phyloP scores from a whole-genome alignment of 2,329 filamentous ascomycete species.

The Trichophyton mentagrophytes region DNA sequence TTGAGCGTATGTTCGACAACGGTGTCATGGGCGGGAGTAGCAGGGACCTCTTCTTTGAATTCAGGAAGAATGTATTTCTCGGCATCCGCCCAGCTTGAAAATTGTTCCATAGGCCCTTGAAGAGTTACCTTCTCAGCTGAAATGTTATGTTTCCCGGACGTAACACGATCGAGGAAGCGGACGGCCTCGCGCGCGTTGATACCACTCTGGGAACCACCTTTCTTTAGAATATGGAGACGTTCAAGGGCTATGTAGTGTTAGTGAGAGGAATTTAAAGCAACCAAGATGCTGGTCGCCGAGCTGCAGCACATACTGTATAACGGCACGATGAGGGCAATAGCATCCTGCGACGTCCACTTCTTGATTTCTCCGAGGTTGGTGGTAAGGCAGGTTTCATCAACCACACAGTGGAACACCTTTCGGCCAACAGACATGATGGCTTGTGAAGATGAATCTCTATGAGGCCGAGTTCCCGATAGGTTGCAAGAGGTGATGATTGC shows the following conservation, averaged over 20 bases:
- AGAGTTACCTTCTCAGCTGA: conserved; percentile 32
- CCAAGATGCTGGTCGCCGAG: background rate
- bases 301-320: conserved; percentile 35
- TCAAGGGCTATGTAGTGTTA: conserved; percentile 29
- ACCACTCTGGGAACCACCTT: conserved; percentile 34
- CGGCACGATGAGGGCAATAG: conserved; percentile 39
- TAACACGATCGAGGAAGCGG: conserved; percentile 40
- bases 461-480: background rate
- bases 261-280: conserved; percentile 5
- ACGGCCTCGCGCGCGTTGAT: conserved; percentile 40
- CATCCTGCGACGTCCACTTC: conserved; percentile 38
- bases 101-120: conserved; percentile 40
- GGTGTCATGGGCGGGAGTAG: conserved; percentile 8
- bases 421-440: conserved; percentile 29
- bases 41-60: conserved; percentile 27
- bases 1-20: conserved; percentile 6
- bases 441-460: background rate
- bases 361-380: conserved; percentile 42
- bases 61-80: conserved; percentile 35
- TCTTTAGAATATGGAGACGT: conserved; percentile 34
- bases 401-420: conserved; percentile 40
- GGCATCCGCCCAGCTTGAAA: conserved; percentile 34
- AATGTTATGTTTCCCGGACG: conserved; percentile 35
- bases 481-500: background rate
- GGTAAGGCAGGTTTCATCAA: conserved; percentile 41